These are phyloP conservation scores for Diversispora eburnea DNA, from an alignment of 192 early-diverging fungal species.

Conservation along the genomic window DNA sequence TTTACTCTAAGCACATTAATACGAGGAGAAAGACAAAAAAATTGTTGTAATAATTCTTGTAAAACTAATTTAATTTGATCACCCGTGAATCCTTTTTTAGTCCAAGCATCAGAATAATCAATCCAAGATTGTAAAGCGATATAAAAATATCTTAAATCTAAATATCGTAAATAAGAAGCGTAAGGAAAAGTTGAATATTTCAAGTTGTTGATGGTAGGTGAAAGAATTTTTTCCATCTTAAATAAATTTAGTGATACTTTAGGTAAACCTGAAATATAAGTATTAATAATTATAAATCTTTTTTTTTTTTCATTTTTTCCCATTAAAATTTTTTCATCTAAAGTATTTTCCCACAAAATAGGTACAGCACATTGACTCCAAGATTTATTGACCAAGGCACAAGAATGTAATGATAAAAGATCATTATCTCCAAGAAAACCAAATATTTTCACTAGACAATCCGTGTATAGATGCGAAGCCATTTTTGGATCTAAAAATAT, in stretches of 20 bases:
- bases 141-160: background rate
- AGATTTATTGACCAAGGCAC: background rate
- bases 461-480: background rate
- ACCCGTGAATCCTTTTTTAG: background rate
- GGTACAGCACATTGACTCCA: background rate
- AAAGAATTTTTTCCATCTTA: background rate
- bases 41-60: background rate
- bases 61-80: background rate
- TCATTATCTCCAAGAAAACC: background rate
- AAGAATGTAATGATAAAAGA: background rate
- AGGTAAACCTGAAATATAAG: background rate
- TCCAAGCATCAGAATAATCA: background rate
- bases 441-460: background rate
- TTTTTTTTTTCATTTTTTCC: background rate
- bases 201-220: background rate
- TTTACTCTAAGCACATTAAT: background rate
- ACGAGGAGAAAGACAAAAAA: background rate
- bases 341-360: background rate
- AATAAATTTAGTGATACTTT: background rate
- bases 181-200: background rate
- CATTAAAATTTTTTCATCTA: background rate
- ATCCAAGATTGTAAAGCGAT: background rate
- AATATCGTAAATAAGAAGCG: background rate
- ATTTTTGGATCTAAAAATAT: background rate
- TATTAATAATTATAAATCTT: background rate